Evolutionary conservation across 2,329 filamentous ascomycete species (phyloP).

Genomic region (Albifimbria verrucaria): DNA sequence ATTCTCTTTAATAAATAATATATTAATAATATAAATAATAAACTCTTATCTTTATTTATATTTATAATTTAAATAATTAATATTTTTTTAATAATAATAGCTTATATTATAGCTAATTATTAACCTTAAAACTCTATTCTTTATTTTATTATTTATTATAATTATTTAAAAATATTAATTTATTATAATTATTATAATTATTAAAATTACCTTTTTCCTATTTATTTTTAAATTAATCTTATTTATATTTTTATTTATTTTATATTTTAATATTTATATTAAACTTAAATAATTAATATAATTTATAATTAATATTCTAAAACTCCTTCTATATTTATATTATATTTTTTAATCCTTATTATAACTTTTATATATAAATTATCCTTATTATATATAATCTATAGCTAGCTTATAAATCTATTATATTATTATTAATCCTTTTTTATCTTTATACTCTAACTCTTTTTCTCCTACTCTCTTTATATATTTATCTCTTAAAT

Average conservation of each 20-base stretch:
- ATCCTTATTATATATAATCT: too few species aligned
- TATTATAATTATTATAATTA: not conserved
- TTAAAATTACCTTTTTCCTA: not conserved
- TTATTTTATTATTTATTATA: conserved; percentile 1
- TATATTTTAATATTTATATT: not conserved
- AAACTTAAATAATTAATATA: not conserved
- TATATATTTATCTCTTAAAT: not conserved
- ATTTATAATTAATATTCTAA: not conserved
- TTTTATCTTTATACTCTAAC: not conserved
- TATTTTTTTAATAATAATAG: not conserved
- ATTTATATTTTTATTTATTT: not conserved
- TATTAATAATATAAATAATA: conserved; percentile 3
- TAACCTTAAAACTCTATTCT: not conserved
- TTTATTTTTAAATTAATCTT: not conserved
- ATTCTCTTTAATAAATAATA: not conserved
- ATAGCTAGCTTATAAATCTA: too few species aligned
- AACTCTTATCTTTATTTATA: not conserved
- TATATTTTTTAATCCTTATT: not conserved
- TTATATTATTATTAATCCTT: not conserved
- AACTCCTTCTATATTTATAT: conserved; percentile 1
- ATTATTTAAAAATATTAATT: not conserved
- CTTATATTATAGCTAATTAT: not conserved
- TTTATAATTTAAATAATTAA: not conserved
- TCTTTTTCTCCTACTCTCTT: not conserved
- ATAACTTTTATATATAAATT: conserved; percentile 1